Evolutionary conservation across 2,329 filamentous ascomycete genomes (phyloP).

Genomic region (Sodiomyces alkalinus): DNA sequence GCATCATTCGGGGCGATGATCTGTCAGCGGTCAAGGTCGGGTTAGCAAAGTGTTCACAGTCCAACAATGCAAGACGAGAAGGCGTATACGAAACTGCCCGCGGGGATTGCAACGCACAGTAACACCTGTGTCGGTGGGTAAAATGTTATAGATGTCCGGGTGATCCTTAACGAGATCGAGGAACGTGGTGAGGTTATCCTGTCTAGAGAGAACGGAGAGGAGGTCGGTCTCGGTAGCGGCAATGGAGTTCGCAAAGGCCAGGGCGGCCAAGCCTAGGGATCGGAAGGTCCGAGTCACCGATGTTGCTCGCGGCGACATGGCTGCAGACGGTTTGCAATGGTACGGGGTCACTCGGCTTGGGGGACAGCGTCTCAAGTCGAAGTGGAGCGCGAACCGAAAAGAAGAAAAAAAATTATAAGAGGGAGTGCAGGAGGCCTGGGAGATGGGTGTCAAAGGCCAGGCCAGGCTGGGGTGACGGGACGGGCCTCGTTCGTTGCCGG

Average conservation of each 20-base stretch:
- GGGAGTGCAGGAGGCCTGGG: no score
- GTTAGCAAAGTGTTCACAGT: slow-evolving; percentile 1
- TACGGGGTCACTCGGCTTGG: no score
- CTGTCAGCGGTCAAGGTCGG: slow-evolving; percentile 7
- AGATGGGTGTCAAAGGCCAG: background rate
- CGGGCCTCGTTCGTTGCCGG: no score
- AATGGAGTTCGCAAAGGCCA: background rate
- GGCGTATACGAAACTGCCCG: background rate
- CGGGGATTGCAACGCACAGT: slow-evolving; percentile 19
- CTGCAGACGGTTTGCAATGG: no score
- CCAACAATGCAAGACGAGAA: background rate
- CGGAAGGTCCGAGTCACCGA: no score
- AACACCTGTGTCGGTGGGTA: slow-evolving; percentile 27
- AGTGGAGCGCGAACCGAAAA: no score
- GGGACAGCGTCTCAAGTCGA: no score
- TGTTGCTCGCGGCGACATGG: no score
- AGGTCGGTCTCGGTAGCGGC: slow-evolving; percentile 9
- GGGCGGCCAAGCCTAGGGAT: background rate
- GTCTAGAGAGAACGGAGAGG: slow-evolving; percentile 16
- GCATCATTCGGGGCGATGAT: slow-evolving; percentile 43
- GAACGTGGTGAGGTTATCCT: slow-evolving; percentile 27
- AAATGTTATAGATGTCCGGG: slow-evolving; percentile 24
- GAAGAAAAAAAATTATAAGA: no score
- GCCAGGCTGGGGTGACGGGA: background rate
- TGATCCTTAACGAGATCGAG: slow-evolving; percentile 29